Evolutionary conservation across 2,329 filamentous ascomycete species (phyloP).

Genomic region (Fusarium euwallaceae): DNA sequence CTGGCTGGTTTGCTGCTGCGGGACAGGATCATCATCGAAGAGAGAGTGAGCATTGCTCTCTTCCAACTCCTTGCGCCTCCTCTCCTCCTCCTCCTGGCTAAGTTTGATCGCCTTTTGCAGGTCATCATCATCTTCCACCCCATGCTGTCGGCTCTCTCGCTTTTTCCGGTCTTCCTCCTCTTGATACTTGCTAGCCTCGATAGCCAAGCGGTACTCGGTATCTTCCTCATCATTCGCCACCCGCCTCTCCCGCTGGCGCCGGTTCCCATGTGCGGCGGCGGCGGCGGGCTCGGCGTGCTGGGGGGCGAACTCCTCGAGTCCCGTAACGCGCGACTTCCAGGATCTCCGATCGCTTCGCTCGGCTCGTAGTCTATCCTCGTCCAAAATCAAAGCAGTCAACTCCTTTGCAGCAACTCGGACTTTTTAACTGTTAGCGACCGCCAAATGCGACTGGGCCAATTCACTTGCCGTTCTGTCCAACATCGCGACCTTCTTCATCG

Average conservation of each 20-base stretch:
- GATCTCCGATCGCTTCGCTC: slow-evolving; percentile 92
- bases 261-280: slow-evolving; percentile 18
- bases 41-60: slow-evolving; percentile 86
- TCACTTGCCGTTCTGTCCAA: slow-evolving; percentile 91
- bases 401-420: slow-evolving; percentile 97
- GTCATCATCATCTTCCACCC: slow-evolving; percentile 81
- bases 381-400: slow-evolving; percentile 88
- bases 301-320: slow-evolving; percentile 83
- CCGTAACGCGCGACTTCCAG: slow-evolving; percentile 97
- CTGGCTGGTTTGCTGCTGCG: slow-evolving; percentile 67
- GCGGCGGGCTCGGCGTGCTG: slow-evolving; percentile 55
- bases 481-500: slow-evolving; percentile 94
- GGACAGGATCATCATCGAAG: slow-evolving; percentile 82
- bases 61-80: slow-evolving; percentile 87
- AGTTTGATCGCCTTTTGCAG: slow-evolving; percentile 94
- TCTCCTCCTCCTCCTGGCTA: slow-evolving; percentile 94
- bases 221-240: slow-evolving; percentile 82
- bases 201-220: slow-evolving; percentile 87
- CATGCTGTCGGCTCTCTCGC: slow-evolving; percentile 72
- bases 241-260: slow-evolving; percentile 63
- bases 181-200: slow-evolving; percentile 95
- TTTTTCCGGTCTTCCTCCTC: slow-evolving; percentile 89
- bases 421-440: slow-evolving; percentile 55
- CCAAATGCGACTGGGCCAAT: neutral
- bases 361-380: slow-evolving; percentile 90